These are phyloP conservation scores for Herpotrichia juniperi DNA, from an alignment of 2,329 filamentous ascomycete species.

Conservation along the genomic window DNA sequence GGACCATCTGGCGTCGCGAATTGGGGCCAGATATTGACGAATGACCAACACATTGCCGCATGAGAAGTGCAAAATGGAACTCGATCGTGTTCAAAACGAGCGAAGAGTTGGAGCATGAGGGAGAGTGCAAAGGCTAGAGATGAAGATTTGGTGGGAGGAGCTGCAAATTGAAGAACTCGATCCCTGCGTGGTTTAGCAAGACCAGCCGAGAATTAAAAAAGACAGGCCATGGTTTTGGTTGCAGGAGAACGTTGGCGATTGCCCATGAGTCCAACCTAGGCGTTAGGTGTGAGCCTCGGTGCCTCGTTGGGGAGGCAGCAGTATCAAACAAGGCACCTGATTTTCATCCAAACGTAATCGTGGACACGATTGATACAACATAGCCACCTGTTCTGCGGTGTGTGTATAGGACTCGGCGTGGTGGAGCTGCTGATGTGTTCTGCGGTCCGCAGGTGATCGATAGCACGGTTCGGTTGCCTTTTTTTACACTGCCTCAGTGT, in stretches of 20 bases:
- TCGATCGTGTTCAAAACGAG: background rate
- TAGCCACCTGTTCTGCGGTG: background rate
- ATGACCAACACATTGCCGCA: background rate
- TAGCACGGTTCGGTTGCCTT: background rate
- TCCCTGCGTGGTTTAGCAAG: background rate
- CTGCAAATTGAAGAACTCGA: no score
- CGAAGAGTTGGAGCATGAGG: background rate
- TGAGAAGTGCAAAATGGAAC: background rate
- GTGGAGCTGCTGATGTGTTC: background rate
- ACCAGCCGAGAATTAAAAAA: background rate
- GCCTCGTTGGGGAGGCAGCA: background rate
- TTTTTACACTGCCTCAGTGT: conserved; percentile 1
- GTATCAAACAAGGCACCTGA: background rate
- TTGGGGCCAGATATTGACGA: conserved; percentile 3
- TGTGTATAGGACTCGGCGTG: background rate
- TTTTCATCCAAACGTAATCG: background rate
- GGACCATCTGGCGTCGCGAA: background rate
- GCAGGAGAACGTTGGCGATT: no score
- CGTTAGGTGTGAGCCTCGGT: background rate
- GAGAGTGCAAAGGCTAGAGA: background rate
- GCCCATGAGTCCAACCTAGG: background rate
- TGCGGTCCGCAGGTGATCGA: background rate
- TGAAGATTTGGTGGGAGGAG: background rate
- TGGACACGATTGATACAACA: background rate
- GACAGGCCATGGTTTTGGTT: background rate